Conservation (phyloP, 345 rosid species). For the Linum tenue region DNA sequence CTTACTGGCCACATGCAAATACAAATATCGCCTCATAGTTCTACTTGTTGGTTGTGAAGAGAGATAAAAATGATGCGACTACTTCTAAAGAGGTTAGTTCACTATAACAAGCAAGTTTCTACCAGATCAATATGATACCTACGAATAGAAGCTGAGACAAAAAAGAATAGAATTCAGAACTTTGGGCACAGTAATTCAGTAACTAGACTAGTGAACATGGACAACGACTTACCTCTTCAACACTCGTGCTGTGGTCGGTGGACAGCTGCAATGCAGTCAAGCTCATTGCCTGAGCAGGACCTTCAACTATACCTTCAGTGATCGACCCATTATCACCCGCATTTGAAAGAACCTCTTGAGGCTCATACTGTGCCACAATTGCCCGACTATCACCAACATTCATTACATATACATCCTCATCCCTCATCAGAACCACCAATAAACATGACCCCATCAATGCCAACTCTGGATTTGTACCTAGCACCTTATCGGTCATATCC, state of each 20-base stretch:
- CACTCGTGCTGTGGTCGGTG: slow-evolving; percentile 89
- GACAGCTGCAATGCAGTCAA: slow-evolving; percentile 84
- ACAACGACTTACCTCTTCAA: slow-evolving; percentile 61
- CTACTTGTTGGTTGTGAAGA: too few relatives aligned
- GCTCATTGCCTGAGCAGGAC: slow-evolving; percentile 34
- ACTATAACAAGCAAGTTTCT: too few relatives aligned
- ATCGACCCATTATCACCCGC: slow-evolving; percentile 25
- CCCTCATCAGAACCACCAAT: slow-evolving; percentile 87
- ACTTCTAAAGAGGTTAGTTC: too few relatives aligned
- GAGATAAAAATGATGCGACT: too few relatives aligned
- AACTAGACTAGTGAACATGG: background rate
- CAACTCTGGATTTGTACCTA: slow-evolving; percentile 78
- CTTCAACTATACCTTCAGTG: slow-evolving; percentile 44
- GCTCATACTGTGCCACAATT: slow-evolving; percentile 71
- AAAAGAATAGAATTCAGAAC: too few relatives aligned
- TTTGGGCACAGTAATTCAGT: background rate
- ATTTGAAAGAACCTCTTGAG: slow-evolving; percentile 35
- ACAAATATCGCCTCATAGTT: too few relatives aligned
- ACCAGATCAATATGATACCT: too few relatives aligned
- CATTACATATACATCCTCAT: slow-evolving; percentile 94
- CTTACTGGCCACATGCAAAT: too few relatives aligned
- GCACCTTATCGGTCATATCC: slow-evolving; percentile 92
- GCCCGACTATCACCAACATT: slow-evolving; percentile 98
- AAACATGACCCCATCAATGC: slow-evolving; percentile 97
- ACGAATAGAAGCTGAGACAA: too few relatives aligned